Percentiles rank a stretch among this genome's conserved stretches.
These are phyloP conservation scores for Picea sitchensis DNA, from an alignment of 75 land plant genomes.

Conservation along the genomic window DNA sequence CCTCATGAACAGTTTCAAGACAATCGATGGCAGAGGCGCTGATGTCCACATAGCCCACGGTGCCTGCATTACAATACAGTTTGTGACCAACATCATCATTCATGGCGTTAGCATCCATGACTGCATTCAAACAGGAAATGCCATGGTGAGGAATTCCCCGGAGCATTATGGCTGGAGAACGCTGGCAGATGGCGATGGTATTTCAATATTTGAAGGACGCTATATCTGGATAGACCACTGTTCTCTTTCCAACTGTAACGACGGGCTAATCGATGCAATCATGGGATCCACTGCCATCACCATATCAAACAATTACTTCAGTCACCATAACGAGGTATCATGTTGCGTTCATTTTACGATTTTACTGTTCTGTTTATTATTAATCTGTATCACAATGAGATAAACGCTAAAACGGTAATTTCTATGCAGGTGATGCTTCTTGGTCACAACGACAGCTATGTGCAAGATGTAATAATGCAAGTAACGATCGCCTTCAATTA, in stretches of 20 bases:
- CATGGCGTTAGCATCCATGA: background rate
- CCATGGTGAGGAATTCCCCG: background rate
- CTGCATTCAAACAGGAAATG: background rate
- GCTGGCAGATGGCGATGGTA: slow-evolving; percentile 56
- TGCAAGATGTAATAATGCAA: slow-evolving; percentile 49
- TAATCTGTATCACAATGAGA: background rate
- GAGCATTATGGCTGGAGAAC: background rate
- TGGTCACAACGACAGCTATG: slow-evolving; percentile 50
- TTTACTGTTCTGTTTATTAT: background rate
- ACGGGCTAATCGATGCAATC: slow-evolving; percentile 56
- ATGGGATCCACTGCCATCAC: slow-evolving; percentile 56
- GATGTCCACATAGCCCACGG: slow-evolving; percentile 51
- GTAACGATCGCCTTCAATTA: slow-evolving; percentile 74
- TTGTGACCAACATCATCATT: slow-evolving; percentile 12
- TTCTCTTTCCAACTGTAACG: slow-evolving; percentile 31
- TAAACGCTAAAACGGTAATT: background rate
- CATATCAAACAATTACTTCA: slow-evolving; percentile 62
- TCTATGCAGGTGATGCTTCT: slow-evolving; percentile 40
- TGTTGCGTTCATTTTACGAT: background rate
- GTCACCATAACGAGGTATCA: slow-evolving; percentile 49
- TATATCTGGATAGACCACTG: slow-evolving; percentile 75
- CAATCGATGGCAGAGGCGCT: slow-evolving; percentile 70
- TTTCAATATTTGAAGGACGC: slow-evolving; percentile 26
- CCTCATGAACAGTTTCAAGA: slow-evolving; percentile 54
- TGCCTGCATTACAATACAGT: slow-evolving; percentile 40